Evolutionary conservation across 768 basidiomycete species (phyloP).

Genomic region (Rhodotorula paludigena): DNA sequence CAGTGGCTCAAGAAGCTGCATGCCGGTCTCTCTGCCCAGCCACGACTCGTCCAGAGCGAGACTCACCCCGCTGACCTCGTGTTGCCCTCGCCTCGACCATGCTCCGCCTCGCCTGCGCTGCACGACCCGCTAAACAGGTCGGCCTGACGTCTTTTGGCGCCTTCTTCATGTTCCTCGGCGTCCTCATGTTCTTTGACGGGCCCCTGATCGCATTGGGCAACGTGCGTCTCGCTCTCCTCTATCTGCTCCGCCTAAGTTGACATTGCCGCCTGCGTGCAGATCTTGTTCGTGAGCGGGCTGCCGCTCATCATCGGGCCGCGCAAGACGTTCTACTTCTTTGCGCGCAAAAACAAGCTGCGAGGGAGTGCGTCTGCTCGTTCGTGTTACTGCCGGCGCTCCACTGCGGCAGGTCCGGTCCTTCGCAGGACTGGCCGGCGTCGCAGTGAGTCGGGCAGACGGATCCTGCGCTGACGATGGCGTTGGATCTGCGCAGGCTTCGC

Average conservation of each 20-base stretch:
- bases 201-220: slow-evolving; percentile 95
- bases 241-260: background rate
- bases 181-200: slow-evolving; percentile 94
- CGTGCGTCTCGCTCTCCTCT: slow-evolving; percentile 52
- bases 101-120: background rate
- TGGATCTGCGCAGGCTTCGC: slow-evolving; percentile 53
- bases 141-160: slow-evolving; percentile 92
- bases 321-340: slow-evolving; percentile 98
- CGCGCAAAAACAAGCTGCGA: slow-evolving; percentile 86
- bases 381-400: no score
- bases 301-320: slow-evolving; percentile 94
- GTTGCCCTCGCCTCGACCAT: background rate
- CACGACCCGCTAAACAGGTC: slow-evolving; percentile 60
- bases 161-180: slow-evolving; percentile 92
- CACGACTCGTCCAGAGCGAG: background rate
- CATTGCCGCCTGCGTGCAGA: slow-evolving; percentile 50
- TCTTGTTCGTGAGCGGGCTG: slow-evolving; percentile 88
- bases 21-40: background rate
- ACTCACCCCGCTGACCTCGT: background rate
- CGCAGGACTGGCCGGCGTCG: no score
- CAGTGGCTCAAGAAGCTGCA: background rate
- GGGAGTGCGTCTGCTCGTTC: slow-evolving; percentile 52
- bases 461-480: background rate
- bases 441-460: no score
- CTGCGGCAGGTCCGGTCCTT: no score